phyloP scores from a whole-genome alignment of 2,329 filamentous ascomycete species.

The Microdochium nivale region DNA sequence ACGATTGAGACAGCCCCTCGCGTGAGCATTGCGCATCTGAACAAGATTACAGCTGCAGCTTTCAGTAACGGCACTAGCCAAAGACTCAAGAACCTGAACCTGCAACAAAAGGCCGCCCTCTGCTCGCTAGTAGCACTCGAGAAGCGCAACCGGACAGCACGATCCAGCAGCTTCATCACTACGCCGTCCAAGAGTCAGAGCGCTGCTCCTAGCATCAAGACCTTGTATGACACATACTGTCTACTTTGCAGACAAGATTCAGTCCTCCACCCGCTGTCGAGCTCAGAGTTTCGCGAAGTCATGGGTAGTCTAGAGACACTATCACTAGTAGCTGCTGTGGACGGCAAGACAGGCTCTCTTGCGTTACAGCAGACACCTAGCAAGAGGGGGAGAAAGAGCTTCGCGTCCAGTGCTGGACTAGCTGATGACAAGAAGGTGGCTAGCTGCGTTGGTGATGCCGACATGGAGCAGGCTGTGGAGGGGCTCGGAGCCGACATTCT shows the following conservation, averaged over 20 bases:
- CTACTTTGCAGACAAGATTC: constrained; percentile 77
- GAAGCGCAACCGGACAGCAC: constrained; percentile 54
- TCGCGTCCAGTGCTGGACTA: constrained; percentile 33
- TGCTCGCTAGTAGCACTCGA: constrained; percentile 86
- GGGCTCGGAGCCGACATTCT: constrained; percentile 53
- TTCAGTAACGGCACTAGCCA: constrained; percentile 86
- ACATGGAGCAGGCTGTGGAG: constrained; percentile 64
- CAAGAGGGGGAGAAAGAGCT: constrained; percentile 53
- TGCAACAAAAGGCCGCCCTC: constrained; percentile 92
- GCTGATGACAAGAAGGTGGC: constrained; percentile 70
- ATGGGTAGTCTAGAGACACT: constrained; percentile 82
- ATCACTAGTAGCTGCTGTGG: constrained; percentile 65
- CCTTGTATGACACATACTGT: constrained; percentile 76
- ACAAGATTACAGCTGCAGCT: constrained; percentile 79
- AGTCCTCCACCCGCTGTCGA: constrained; percentile 80
- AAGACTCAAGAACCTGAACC: constrained; percentile 76
- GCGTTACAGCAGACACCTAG: constrained; percentile 59
- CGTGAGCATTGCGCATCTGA: constrained; percentile 83
- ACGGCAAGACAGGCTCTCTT: constrained; percentile 62
- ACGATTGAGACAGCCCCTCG: constrained; percentile 76
- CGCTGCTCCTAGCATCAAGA: constrained; percentile 71
- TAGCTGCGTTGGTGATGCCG: constrained; percentile 71
- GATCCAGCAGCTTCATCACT: constrained; percentile 25
- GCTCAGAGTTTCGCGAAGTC: constrained; percentile 90
- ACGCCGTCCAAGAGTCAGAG: constrained; percentile 55